Percentiles rank a stretch among this genome's conserved stretches.
Conservation (phyloP, 23 red algal genomes). For the Cyanidioschyzon merolae region DNA sequence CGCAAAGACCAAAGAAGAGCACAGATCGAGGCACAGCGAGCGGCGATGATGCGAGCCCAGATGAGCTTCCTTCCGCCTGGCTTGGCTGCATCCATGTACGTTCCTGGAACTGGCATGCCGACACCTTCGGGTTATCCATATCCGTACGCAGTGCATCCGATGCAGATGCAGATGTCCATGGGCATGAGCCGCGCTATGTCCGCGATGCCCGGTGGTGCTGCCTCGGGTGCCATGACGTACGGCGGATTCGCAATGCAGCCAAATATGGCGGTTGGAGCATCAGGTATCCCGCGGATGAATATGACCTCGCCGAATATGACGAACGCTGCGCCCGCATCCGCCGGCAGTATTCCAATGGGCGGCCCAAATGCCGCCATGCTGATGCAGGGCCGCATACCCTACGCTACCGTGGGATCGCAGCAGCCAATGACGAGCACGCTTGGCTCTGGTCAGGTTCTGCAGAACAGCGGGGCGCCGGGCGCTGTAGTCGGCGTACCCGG, state of each 20-base stretch:
- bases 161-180: constrained; percentile 19
- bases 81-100: constrained; percentile 41
- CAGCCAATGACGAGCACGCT: neutral
- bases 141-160: constrained; percentile 36
- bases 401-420: neutral
- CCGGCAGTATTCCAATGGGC: neutral
- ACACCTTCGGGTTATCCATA: neutral
- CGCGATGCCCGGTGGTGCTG: constrained; percentile 1
- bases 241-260: neutral
- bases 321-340: neutral
- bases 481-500: neutral
- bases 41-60: constrained; percentile 18
- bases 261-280: neutral
- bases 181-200: neutral
- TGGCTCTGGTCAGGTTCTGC: neutral
- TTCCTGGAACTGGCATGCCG: neutral
- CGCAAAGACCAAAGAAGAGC: constrained; percentile 81
- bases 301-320: constrained; percentile 11
- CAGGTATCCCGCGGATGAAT: neutral
- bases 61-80: neutral
- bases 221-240: neutral
- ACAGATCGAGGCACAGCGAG: constrained; percentile 60
- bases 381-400: constrained; percentile 13
- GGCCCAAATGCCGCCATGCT: neutral
- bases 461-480: neutral